A percentile compares a stretch with the other conserved stretches of the same genome.
Conservation (phyloP, 257 asterid genomes). For the Nicotiana paniculata region DNA sequence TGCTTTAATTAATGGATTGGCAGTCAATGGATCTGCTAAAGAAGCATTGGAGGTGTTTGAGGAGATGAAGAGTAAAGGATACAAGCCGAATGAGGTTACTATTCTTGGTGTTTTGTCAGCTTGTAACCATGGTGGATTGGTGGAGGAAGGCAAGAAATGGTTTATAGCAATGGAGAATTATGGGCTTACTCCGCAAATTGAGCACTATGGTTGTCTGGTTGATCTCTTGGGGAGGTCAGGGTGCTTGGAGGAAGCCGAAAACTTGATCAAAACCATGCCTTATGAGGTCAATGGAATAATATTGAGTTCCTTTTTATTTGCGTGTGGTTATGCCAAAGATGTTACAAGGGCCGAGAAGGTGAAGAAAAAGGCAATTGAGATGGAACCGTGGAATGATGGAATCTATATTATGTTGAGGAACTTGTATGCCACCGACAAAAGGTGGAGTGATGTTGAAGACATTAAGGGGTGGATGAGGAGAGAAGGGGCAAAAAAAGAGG, state of each 20-base stretch:
- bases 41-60: constrained; percentile 63
- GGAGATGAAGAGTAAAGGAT: constrained; percentile 51
- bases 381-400: constrained; percentile 84
- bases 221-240: constrained; percentile 92
- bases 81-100: constrained; percentile 55
- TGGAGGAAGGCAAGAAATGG: constrained; percentile 82
- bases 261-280: constrained; percentile 69
- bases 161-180: constrained; percentile 54
- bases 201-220: constrained; percentile 83
- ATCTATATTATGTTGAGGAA: constrained; percentile 77
- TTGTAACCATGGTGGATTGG: constrained; percentile 90
- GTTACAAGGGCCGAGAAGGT: constrained; percentile 69
- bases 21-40: constrained; percentile 69
- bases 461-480: constrained; percentile 57
- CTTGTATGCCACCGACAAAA: constrained; percentile 75
- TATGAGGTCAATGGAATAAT: constrained; percentile 82
- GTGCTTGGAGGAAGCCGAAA: constrained; percentile 74
- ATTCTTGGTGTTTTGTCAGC: constrained; percentile 89
- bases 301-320: constrained; percentile 74
- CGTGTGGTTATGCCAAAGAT: constrained; percentile 78
- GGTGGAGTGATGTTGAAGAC: constrained; percentile 81
- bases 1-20: constrained; percentile 87
- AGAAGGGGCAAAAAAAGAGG: constrained; percentile 81
- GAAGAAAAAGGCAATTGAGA: constrained; percentile 44
- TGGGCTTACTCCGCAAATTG: constrained; percentile 43